phyloP scores from a whole-genome alignment of 208 protist species.

The Endotrypanum monterogeii region DNA sequence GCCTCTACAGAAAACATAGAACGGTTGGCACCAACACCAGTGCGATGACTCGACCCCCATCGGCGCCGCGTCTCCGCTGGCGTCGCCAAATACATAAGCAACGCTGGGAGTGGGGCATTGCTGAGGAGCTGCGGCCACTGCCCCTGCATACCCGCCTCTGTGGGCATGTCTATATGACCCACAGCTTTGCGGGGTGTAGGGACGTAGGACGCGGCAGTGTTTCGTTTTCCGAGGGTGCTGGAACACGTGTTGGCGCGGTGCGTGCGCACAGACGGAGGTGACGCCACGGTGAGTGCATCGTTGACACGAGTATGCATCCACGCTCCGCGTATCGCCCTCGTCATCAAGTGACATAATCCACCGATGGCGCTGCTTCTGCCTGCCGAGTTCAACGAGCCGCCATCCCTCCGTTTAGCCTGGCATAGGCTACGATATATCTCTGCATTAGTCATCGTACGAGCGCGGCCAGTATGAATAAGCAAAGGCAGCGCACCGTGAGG shows the following conservation, averaged over 20 bases:
- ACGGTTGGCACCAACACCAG: not conserved
- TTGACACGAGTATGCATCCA: conserved; percentile 2
- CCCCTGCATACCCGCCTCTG: not conserved
- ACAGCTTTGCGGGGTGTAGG: not conserved
- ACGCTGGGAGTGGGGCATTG: not conserved
- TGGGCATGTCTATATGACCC: not conserved
- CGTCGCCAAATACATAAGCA: conserved; percentile 16
- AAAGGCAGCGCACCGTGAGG: not conserved
- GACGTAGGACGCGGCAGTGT: not conserved
- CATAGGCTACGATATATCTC: too few species aligned
- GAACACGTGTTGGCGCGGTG: not conserved
- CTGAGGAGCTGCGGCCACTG: not conserved
- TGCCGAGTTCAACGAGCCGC: not conserved
- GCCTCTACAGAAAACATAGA: not conserved
- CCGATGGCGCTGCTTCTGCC: not conserved
- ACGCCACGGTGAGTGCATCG: not conserved
- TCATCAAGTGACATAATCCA: conserved; percentile 1
- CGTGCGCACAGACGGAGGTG: not conserved
- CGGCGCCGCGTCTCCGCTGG: conserved; percentile 17
- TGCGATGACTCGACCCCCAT: conserved; percentile 6
- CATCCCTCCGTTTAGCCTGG: not conserved
- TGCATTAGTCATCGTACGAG: not conserved
- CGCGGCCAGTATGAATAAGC: not conserved
- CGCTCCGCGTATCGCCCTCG: not conserved
- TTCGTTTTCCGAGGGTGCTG: not conserved